These are phyloP conservation scores for Penicillium goetzii DNA, from an alignment of 495 filamentous ascomycete genomes.

Conservation along the genomic window DNA sequence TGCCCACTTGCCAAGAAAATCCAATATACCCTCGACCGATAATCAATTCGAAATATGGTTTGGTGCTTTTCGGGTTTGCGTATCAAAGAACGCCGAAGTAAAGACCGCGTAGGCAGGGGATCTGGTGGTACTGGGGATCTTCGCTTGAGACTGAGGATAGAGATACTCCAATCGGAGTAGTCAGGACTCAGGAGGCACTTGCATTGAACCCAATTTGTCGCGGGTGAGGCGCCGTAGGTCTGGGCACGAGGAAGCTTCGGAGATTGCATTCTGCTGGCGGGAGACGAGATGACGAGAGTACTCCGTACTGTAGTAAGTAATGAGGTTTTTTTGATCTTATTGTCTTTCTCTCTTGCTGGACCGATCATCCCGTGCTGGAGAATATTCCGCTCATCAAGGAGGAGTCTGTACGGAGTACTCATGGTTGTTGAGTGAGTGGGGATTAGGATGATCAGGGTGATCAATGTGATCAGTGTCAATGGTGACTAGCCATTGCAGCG, in stretches of 20 bases:
- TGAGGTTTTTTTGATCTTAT: not conserved
- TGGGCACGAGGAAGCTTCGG: constrained; percentile 11
- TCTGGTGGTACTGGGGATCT: not conserved
- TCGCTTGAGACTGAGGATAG: not conserved
- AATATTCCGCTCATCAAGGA: not conserved
- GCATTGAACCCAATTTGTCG: constrained; percentile 9
- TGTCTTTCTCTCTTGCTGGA: not conserved
- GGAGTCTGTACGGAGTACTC: not conserved
- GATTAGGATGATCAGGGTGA: constrained; percentile 1
- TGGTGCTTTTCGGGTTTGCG: not conserved
- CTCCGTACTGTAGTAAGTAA: no score
- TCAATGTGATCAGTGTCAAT: constrained; percentile 12
- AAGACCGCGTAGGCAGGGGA: not conserved
- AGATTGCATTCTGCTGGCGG: constrained; percentile 12
- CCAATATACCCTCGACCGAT: constrained; percentile 23
- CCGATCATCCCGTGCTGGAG: constrained; percentile 17
- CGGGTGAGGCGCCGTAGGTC: not conserved
- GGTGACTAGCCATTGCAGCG: constrained; percentile 5
- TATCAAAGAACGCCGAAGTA: not conserved
- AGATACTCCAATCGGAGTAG: not conserved
- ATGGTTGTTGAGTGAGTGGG: not conserved
- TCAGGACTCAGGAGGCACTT: not conserved
- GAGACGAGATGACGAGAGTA: constrained; percentile 2
- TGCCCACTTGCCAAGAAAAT: constrained; percentile 26
- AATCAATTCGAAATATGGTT: constrained; percentile 1